Conservation (phyloP, 2,329 filamentous ascomycete genomes). For the Metarhizium rileyi region DNA sequence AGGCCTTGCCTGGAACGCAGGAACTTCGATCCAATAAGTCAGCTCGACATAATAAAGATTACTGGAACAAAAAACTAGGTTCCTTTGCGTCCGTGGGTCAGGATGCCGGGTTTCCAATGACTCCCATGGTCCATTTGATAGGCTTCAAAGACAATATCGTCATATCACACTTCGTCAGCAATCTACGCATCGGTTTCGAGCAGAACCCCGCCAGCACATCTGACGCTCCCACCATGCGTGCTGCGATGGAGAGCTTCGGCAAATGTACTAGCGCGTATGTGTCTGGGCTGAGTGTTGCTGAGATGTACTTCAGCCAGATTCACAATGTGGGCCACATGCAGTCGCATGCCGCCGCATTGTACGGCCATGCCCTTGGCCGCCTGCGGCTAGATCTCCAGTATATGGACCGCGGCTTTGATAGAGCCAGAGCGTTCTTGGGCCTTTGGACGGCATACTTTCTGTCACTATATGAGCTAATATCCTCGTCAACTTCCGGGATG, state of each 20-base stretch:
- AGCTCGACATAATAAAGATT: constrained; percentile 5
- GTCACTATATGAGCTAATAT: constrained; percentile 9
- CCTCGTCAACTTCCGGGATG: constrained; percentile 1
- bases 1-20: constrained; percentile 4
- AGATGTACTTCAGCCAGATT: constrained; percentile 7
- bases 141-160: constrained; percentile 8
- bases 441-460: constrained; percentile 8
- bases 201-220: constrained; percentile 1
- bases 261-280: constrained; percentile 7
- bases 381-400: constrained; percentile 6
- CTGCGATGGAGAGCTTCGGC: constrained; percentile 4
- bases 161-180: constrained; percentile 7
- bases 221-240: constrained; percentile 9
- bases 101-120: not conserved
- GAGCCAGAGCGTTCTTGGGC: constrained; percentile 7
- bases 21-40: constrained; percentile 7
- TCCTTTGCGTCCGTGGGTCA: not conserved
- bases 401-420: not conserved
- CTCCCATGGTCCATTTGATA: not conserved
- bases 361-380: constrained; percentile 2
- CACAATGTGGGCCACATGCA: constrained; percentile 5
- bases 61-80: constrained; percentile 4
- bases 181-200: constrained; percentile 5
- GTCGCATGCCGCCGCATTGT: constrained; percentile 6
- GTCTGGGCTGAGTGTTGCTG: constrained; percentile 8